A percentile compares a stretch with the other conserved stretches of the same genome.
Conservation (phyloP, 306 rosid genomes). For the Heteromeles arbutifolia region DNA sequence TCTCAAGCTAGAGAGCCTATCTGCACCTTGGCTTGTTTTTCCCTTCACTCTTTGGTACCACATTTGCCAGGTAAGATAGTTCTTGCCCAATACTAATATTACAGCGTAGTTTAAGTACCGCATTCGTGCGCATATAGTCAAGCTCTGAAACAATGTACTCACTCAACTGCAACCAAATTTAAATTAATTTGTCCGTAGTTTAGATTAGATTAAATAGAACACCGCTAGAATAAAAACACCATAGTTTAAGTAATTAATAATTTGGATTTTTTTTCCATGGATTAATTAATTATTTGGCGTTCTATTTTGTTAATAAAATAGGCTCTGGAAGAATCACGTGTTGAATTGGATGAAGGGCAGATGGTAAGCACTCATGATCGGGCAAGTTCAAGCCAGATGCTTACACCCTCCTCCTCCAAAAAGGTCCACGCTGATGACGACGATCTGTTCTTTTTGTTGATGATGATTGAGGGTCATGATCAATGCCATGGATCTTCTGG, state of each 20-base stretch:
- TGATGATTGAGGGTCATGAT: background rate
- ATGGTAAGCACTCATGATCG: background rate
- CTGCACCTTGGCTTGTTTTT: background rate
- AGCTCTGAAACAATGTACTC: too few species aligned
- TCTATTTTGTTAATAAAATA: background rate
- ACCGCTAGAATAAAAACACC: background rate
- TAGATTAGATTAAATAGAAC: background rate
- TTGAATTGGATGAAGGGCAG: background rate
- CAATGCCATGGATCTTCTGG: slow-evolving; percentile 1
- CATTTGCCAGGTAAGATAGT: background rate
- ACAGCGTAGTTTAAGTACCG: too few species aligned
- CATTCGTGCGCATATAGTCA: too few species aligned
- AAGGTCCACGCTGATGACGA: background rate
- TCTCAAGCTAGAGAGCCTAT: background rate
- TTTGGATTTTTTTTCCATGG: background rate
- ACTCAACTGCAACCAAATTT: too few species aligned
- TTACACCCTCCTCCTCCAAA: background rate
- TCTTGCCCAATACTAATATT: background rate
- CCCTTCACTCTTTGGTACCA: background rate
- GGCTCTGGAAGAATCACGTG: background rate
- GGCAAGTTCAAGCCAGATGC: background rate
- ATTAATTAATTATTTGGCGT: background rate
- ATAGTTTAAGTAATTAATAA: background rate
- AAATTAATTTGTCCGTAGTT: too few species aligned
- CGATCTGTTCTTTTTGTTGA: background rate